Evolutionary conservation across 306 rosid genomes (phyloP), one percentile per base, ranked within the genome.

Genomic region (Gastrolobium villosum): DNA sequence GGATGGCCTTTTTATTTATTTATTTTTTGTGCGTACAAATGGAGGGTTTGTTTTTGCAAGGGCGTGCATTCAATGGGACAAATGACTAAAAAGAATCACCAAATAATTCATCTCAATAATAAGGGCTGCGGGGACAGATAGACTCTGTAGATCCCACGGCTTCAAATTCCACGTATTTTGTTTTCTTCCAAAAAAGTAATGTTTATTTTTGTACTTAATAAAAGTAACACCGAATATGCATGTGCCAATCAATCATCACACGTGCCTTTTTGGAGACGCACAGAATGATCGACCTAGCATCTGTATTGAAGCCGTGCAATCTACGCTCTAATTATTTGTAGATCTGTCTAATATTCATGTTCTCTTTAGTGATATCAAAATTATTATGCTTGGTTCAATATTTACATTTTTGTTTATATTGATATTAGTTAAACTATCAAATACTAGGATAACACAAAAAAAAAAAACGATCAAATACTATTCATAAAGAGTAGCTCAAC

Each of bases 211-310:
- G n/a, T 2, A 4, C 9, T 10, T 6, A 13, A 75, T 48, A 53
- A 7, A 62, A 34, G 53, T 54, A 40, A 70, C 40, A 36, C 41
- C 50, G 64, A 77, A 49, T 11, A 34, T 56, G 80, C 86, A 83
- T 73, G 80, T 83, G 86, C 72, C 36, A 32, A 53, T 31, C 77
- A 77, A 77, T 77, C 60, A 77, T 83, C 76, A 37, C 76, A 37
- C 62, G 53, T 76, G 62, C 31, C 13, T 32, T 76, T 32, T 76
- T 68, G 61, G 10, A 15, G 14, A 48, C 40, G 34, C 14, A 1
- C 31, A 1, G 1, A n/a, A n/a, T 57, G 45, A 59, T 28, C 41
- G 6, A 37, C 66, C 52, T 10, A 37, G 56, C 56, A 2, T 68
- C 4, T 10, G 31, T 30, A 26, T 35, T 54, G 32, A 69, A 76